Conservation (phyloP, 345 rosid species). For the Boechera retrofracta region DNA sequence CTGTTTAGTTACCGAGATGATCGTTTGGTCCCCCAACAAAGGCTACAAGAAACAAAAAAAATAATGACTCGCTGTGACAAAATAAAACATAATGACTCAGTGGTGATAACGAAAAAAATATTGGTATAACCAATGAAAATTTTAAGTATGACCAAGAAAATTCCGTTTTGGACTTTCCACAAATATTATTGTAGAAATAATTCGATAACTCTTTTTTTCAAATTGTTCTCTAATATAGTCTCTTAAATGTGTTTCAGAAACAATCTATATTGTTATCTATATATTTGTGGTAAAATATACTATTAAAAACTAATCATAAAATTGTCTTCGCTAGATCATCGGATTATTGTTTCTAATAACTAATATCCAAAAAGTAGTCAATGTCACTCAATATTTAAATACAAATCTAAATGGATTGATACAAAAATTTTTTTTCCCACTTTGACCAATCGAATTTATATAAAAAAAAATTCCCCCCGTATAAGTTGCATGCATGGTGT, state of each 20-base stretch:
- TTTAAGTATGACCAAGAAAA: background rate
- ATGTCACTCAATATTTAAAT: too few species aligned
- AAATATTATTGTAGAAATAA: background rate
- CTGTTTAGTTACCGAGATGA: conserved; percentile 45
- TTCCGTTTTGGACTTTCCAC: background rate
- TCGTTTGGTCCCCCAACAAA: conserved; percentile 41
- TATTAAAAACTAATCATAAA: too few species aligned
- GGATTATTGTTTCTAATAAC: too few species aligned
- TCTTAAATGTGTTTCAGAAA: too few species aligned
- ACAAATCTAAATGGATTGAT: too few species aligned
- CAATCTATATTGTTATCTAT: too few species aligned
- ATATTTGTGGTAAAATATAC: too few species aligned
- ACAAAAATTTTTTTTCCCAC: background rate
- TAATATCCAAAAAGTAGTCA: too few species aligned
- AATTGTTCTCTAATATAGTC: background rate
- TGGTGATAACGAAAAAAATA: background rate
- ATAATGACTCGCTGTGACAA: background rate
- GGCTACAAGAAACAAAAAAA: conserved; percentile 31
- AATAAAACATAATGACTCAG: background rate
- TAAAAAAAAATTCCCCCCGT: background rate
- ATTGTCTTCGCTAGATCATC: too few species aligned
- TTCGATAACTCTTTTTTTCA: background rate
- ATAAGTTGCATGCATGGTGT: conserved; percentile 18
- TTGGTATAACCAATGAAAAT: background rate
- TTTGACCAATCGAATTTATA: background rate